Evolutionary conservation across 2,329 filamentous ascomycete species (phyloP).

Genomic region (Trichoderma semiorbis): DNA sequence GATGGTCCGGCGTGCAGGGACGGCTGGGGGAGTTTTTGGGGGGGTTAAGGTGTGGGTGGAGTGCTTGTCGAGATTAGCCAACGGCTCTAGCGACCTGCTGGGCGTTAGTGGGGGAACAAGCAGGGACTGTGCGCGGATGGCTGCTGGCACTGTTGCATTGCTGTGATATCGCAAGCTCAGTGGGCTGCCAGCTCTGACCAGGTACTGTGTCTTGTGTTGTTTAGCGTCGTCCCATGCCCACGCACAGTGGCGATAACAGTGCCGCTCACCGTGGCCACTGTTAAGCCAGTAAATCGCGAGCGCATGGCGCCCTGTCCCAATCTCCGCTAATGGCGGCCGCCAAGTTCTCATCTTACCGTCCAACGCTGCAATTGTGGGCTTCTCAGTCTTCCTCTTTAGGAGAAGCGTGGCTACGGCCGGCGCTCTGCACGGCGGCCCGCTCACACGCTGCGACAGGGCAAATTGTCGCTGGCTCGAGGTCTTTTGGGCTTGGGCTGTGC

Average conservation of each 20-base stretch:
- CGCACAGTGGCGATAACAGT: not conserved
- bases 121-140: constrained; percentile 5
- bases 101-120: constrained; percentile 29
- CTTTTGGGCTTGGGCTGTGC: not conserved
- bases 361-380: constrained; percentile 13
- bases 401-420: constrained; percentile 15
- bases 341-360: constrained; percentile 20
- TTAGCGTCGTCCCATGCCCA: not conserved
- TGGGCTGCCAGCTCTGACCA: not conserved
- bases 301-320: constrained; percentile 17
- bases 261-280: not conserved
- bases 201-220: not conserved
- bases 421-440: constrained; percentile 20
- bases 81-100: constrained; percentile 25
- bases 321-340: constrained; percentile 20
- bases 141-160: not conserved
- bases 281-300: constrained; percentile 13
- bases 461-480: not conserved
- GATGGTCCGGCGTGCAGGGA: constrained; percentile 29
- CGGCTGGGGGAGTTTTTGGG: constrained; percentile 25
- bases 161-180: not conserved
- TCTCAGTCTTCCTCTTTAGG: constrained; percentile 19
- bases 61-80: constrained; percentile 42
- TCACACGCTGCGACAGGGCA: constrained; percentile 19
- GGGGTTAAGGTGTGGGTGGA: constrained; percentile 39